Percentiles rank a stretch among this genome's conserved stretches.
Conservation (phyloP, 805 yeast genomes). For the Sugiyamaella valdiviana region DNA sequence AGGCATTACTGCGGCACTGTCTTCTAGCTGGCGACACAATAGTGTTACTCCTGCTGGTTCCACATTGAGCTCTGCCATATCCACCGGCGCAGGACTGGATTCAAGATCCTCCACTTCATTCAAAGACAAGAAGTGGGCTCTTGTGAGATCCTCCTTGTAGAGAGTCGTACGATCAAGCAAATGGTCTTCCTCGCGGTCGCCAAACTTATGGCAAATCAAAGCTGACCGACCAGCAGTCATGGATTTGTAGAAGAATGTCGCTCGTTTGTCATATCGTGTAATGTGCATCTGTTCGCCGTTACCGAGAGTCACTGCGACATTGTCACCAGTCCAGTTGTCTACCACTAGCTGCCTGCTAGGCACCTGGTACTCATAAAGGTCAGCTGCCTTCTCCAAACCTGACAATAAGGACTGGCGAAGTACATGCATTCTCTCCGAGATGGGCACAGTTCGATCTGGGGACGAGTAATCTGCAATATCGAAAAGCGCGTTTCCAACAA, state of each 20-base stretch:
- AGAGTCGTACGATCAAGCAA: neutral
- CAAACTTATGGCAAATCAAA: neutral
- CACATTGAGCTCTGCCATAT: too few species aligned
- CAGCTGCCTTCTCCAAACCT: neutral
- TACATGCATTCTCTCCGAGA: constrained; percentile 51
- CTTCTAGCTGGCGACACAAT: too few species aligned
- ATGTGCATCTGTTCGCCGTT: neutral
- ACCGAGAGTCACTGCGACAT: neutral
- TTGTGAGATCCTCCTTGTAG: neutral
- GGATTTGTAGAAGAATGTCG: neutral
- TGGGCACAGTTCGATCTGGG: constrained; percentile 33
- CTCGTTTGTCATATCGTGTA: neutral
- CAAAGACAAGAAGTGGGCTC: neutral
- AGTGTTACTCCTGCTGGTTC: too few species aligned
- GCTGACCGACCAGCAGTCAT: neutral
- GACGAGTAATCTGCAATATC: constrained; percentile 38
- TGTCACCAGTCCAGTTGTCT: neutral
- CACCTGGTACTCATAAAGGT: neutral
- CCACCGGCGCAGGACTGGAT: too few species aligned
- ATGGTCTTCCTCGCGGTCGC: neutral
- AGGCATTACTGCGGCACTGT: too few species aligned
- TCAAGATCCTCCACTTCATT: neutral
- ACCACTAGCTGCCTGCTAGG: neutral
- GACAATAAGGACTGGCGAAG: constrained; percentile 39
- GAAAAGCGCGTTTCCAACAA: constrained; percentile 50